A percentile compares a stretch with the other conserved stretches of the same genome.
These are phyloP conservation scores for Tarenaya hassleriana DNA, from an alignment of 345 rosid genomes.

Conservation along the genomic window DNA sequence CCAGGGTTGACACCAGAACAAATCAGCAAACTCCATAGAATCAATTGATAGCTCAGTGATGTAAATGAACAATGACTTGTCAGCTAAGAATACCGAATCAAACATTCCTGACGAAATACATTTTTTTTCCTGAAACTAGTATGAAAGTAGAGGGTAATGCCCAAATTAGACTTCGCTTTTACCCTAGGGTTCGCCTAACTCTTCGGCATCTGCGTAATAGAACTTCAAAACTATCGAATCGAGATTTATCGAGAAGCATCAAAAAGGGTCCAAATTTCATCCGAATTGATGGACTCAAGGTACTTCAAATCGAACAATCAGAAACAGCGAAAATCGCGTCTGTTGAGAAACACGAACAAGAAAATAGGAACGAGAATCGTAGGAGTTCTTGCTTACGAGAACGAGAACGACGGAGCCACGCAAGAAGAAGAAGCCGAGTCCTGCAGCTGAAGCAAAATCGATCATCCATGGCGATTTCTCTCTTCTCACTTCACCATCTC, in stretches of 20 bases:
- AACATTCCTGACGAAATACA: background rate
- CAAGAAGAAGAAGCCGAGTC: constrained; percentile 46
- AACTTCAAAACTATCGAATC: background rate
- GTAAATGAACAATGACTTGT: no score
- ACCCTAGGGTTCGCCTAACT: background rate
- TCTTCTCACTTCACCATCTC: constrained; percentile 11
- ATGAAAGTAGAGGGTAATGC: constrained; percentile 11
- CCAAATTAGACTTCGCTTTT: background rate
- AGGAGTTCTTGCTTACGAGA: constrained; percentile 35
- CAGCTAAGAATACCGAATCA: no score
- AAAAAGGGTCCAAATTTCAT: constrained; percentile 1
- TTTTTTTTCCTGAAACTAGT: background rate
- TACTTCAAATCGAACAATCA: constrained; percentile 5
- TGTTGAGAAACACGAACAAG: background rate
- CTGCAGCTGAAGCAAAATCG: constrained; percentile 49
- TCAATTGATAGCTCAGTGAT: background rate
- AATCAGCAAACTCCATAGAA: background rate
- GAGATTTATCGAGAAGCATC: background rate
- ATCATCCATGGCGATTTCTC: constrained; percentile 24
- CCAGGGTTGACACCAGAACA: background rate
- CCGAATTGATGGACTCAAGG: constrained; percentile 9
- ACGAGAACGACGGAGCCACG: constrained; percentile 73
- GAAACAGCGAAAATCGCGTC: background rate
- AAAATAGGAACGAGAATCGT: background rate
- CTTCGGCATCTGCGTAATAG: background rate